Base-by-base conservation (phyloP, 2,329 filamentous ascomycete species). In the Fusarium sp. region DNA sequence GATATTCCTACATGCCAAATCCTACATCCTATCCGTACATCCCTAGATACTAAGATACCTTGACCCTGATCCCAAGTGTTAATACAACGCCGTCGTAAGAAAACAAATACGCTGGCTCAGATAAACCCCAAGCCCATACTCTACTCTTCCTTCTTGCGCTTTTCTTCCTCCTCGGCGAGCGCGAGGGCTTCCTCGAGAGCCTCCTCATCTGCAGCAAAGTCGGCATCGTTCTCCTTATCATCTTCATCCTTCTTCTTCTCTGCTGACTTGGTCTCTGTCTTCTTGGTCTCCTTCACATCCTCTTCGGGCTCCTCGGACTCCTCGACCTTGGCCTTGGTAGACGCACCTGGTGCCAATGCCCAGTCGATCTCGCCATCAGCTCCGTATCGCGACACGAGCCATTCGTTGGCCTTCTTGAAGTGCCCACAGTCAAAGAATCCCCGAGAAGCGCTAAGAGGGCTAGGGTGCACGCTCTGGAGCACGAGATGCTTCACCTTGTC, bases 391-490 rank as follows among this genome's bases (percentile, higher is more conserved):
- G 87, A 82, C 62, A 88, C 85, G 24, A 99, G 86, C 96, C 96
- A 99, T 77, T 93, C 91, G 79, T 98, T 97, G 55, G 93, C 90
- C 83, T 91, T 90, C 72, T 87, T 91, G 81, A 97, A 98, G 83
- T 97, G 95, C 0, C 91, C 90, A 76, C 93, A 95, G 66, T 94
- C 92, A 74, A 94, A 94, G 82, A 95, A 99, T 1, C 96, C 96
- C 62, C 90, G 88, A 16, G 87, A 84, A 5, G 96, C 96, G 83
- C 94, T 97, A 74, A 98, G 83, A n/a, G 96, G 96, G 81, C 94
- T 98, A 0, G 96, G 96, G 84, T 99, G 96, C 58, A 95, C 95
- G 78, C 92, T 93, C 83, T 93, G 92, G 73, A 99, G 86, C 40
- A 99, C 94, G 53, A 94, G 87, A 84, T 99, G 96, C 77, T 88